Base-by-base conservation (phyloP, 129 eudicot species). In the Artemisia tridentata region DNA sequence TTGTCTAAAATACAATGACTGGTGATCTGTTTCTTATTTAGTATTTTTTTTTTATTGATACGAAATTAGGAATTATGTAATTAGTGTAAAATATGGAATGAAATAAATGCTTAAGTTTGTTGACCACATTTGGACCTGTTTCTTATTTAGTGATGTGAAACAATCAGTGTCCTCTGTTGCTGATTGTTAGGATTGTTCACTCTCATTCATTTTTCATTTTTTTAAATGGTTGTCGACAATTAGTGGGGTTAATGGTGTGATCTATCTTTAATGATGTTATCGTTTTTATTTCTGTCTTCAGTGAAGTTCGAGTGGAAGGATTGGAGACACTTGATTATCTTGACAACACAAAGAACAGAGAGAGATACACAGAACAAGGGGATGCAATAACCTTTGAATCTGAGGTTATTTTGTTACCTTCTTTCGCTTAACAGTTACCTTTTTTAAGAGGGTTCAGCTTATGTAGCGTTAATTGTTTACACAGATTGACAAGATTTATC, bases 241-340 rank as follows among this genome's bases (percentile, higher is more conserved):
- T 34, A 20, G 67, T 31, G 47, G 21, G 63, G 41, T 51, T 16
- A 69, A 51, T 25, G 21, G 34, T 70, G 34, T 70, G 11, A 65
- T 65, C 59, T 25, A 45, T 41, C 19, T 76, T 21, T 63, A 25
- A 70, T 69, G 6, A 41, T 13, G 46, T 11, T 46, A 53, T 52
- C 38, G 1, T 50, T 52, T 27, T 61, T 50, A 21, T 62, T 60
- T 65, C 43, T 78, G 1, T 58, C 45, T 63, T 45, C 90, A 93
- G 97, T 82, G 95, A 93, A 80, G 95, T 93, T 20, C 90, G 92
- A 51, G 97, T 93, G 41, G 97, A 93, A 81, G 97, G 99, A 80
- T 71, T 93, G 81, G 95, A 90, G 84, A 90, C 90, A 7, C 82
- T 89, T 66, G 91, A 90, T 86, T 93, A 89, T 78, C 88, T 93